A percentile compares a stretch with the other conserved stretches of the same genome.
These are phyloP conservation scores for Saturnispora kantuleensis DNA, from an alignment of 805 yeast species.

Conservation along the genomic window DNA sequence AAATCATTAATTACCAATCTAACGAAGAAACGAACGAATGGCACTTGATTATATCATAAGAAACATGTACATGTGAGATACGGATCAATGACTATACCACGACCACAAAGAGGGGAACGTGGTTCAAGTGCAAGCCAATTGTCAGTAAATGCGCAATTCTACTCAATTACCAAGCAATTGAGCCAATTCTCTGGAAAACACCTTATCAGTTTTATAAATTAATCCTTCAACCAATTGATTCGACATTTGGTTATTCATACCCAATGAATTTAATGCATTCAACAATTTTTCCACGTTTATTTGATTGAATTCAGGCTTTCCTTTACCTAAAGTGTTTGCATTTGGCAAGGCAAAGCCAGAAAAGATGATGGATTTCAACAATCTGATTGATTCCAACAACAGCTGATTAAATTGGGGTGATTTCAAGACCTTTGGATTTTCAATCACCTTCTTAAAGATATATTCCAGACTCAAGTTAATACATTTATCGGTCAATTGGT, in stretches of 20 bases:
- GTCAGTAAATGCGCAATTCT: too few species aligned
- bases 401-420: constrained; percentile 77
- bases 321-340: constrained; percentile 17
- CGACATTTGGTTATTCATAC: constrained; percentile 50
- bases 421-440: constrained; percentile 34
- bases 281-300: constrained; percentile 23
- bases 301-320: constrained; percentile 27
- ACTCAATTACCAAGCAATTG: constrained; percentile 15
- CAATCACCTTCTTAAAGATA: neutral
- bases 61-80: too few species aligned
- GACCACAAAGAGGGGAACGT: too few species aligned
- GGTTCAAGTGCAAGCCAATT: too few species aligned
- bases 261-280: constrained; percentile 40
- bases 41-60: too few species aligned
- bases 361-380: constrained; percentile 51
- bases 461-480: constrained; percentile 35
- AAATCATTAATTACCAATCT: too few species aligned
- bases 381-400: constrained; percentile 54
- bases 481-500: constrained; percentile 55
- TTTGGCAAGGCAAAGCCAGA: constrained; percentile 28
- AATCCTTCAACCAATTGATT: constrained; percentile 54
- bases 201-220: constrained; percentile 45
- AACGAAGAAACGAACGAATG: too few species aligned
- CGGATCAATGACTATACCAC: too few species aligned
- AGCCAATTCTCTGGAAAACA: constrained; percentile 62